Evolutionary conservation across 805 yeast genomes (phyloP), one percentile per base, ranked within the genome.

Genomic region (Saturnispora besseyi): DNA sequence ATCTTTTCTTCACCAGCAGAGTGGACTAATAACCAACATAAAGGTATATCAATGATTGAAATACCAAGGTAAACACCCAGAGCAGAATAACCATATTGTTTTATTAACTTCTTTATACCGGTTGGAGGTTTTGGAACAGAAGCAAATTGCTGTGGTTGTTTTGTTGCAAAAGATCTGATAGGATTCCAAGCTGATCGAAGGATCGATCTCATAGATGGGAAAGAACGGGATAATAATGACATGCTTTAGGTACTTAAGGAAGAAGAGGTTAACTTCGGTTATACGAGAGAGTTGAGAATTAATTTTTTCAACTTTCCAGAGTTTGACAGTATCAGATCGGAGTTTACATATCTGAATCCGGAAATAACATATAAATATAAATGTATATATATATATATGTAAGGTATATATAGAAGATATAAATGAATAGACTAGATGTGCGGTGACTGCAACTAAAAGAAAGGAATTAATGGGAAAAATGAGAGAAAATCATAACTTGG

Each of bases 41-140:
- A 54, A 1, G 98, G 97, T 55, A 87, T 72, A 62, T 93, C 98
- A 28, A 93, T 65, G 22, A 74, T 71, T 2, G 87, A 75, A n/a
- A 93, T 63, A 2, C 77, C 83, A 21, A 88, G 58, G 61, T 93
- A 93, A 0, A 91, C 87, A 12, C 88, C 96, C 12, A 91, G 68
- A 0, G 96, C 97, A 15, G 95, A 79, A 70, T 84, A 88, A 0
- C 99, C 99, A 64, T 93, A 93, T 61, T 86, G 84, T 61, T 85
- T 82, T 60, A 86, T 75, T 54, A 93, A 71, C 10, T 77, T 82
- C 63, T 79, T 87, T 33, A 78, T 64, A 12, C 81, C 81, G 1
- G 68, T 63, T 18, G 73, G 67, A 46, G 71, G 53, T 60, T 66
- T 44, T 36, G 53, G 49, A 13, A 56, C 52, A n/a, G 41, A 18